Evolutionary conservation across 257 asterid genomes (phyloP).

Genomic region (Haberlea rhodopensis): DNA sequence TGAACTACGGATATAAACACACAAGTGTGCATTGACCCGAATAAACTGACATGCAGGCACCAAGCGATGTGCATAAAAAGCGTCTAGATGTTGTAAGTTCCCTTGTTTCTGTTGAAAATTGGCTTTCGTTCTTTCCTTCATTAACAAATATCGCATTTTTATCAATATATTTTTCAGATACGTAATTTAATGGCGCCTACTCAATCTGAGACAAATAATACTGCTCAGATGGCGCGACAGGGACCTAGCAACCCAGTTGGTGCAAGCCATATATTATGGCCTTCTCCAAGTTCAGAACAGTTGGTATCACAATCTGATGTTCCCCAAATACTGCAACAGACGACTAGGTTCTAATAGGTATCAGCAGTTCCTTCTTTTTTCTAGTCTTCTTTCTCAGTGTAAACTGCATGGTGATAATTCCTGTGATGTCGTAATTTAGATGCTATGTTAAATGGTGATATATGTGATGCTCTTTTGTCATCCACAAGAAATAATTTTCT

Average conservation of each 20-base stretch:
- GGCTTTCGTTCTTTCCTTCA: slow-evolving; percentile 6
- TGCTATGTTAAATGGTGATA: slow-evolving; percentile 8
- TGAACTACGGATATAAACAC: neutral
- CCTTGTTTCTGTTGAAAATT: neutral
- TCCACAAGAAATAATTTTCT: neutral
- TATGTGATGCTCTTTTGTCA: neutral
- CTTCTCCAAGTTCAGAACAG: slow-evolving; percentile 82
- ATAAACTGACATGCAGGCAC: slow-evolving; percentile 54
- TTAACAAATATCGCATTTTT: slow-evolving; percentile 7
- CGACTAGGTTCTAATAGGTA: slow-evolving; percentile 61
- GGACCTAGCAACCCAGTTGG: slow-evolving; percentile 48
- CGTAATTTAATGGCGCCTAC: slow-evolving; percentile 57
- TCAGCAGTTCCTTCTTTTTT: slow-evolving; percentile 13
- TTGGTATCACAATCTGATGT: too few relatives aligned
- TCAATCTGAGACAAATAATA: slow-evolving; percentile 45
- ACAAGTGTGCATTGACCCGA: slow-evolving; percentile 20
- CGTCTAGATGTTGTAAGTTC: too few relatives aligned
- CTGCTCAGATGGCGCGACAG: slow-evolving; percentile 53
- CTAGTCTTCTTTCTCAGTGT: slow-evolving; percentile 14
- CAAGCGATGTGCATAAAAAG: slow-evolving; percentile 61
- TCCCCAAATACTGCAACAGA: too few relatives aligned
- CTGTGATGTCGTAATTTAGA: neutral
- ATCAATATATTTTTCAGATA: slow-evolving; percentile 41
- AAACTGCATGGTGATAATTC: neutral
- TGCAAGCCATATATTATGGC: slow-evolving; percentile 50